A percentile compares a stretch with the other conserved stretches of the same genome.
Conservation (phyloP, 768 basidiomycete genomes). For the Plicaturopsis crispa region DNA sequence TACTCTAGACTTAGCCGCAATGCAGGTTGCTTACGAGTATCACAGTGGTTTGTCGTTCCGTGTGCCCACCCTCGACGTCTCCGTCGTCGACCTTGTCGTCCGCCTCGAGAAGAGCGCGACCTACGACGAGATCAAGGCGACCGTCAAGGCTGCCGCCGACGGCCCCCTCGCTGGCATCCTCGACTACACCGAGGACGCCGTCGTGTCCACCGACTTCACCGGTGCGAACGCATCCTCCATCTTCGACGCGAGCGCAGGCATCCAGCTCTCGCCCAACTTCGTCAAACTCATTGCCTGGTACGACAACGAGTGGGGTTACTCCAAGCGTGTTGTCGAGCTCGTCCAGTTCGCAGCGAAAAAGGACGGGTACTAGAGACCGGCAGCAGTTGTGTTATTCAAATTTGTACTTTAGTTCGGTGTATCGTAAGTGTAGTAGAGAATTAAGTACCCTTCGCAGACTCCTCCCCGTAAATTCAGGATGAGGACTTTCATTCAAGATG, state of each 20-base stretch:
- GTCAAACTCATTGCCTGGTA: conserved; percentile 97
- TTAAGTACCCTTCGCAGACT: no score
- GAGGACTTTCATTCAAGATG: no score
- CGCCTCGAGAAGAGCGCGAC: conserved; percentile 79
- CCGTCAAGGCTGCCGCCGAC: conserved; percentile 72
- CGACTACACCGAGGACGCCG: conserved; percentile 87
- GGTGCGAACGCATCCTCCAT: conserved; percentile 75
- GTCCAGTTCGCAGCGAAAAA: conserved; percentile 72
- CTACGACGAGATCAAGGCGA: conserved; percentile 88
- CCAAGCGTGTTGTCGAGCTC: conserved; percentile 86
- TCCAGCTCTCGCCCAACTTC: conserved; percentile 85
- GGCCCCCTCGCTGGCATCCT: conserved; percentile 66
- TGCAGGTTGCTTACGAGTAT: conserved; percentile 3
- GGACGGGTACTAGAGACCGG: no score
- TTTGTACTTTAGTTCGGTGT: no score
- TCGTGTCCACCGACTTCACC: conserved; percentile 93
- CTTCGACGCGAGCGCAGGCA: conserved; percentile 93
- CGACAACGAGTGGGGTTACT: conserved; percentile 95
- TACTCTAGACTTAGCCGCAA: neutral
- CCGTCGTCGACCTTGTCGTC: conserved; percentile 95
- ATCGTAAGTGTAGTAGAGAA: no score
- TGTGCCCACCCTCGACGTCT: conserved; percentile 93
- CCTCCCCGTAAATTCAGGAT: no score
- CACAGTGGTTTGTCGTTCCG: conserved; percentile 90
- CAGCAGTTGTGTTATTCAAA: neutral